Base-by-base conservation (phyloP, 148 eudicot genomes). In the Linanthus parryae region DNA sequence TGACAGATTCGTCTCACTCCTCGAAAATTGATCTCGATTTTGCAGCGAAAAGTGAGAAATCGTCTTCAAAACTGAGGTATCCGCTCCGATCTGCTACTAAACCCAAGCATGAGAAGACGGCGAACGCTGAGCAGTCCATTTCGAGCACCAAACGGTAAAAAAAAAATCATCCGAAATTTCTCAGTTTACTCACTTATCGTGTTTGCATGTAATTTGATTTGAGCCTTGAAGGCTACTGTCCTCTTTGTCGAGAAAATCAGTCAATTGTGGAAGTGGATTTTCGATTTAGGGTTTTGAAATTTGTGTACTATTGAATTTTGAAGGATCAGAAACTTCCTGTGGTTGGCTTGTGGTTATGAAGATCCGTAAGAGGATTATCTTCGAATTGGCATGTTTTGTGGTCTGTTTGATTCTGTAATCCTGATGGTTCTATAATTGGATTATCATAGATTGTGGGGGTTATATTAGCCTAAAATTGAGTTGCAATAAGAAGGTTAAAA, bases 51-150 rank as follows among this genome's bases (percentile, higher is more conserved):
- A 16, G 20, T 19, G 77, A 55, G 50, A 79, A 30, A 43, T 63
- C 77, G 25, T 21, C 59, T 12, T 51, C 59, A 1, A 79, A 67
- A 44, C 80, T 79, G 11, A 58, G 85, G 36, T 83, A 83, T 56
- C 90, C 90, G 43, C 66, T 83, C 11, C 72, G 85, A 46, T 83
- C 90, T 0, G 71, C 75, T 1, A 21, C 73, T 0, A 79, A 73
- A 31, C 16, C 33, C 41, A 76, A 71, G 66, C 70, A 71, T 26
- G 69, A 36, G 28, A 73, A 64, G 50, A 58, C 83, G 1, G 67
- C 68, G 16, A 64, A 54, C 0, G 27, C 65, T 30, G 57, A 30
- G 10, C 53, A 57, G 44, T 53, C 72, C 17, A 45, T 63, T 19
- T 44, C 78, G 33, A 52, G 66, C 63, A 44, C 43, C 76, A 0